Evolutionary conservation across 2,329 filamentous ascomycete species (phyloP).

Genomic region (Rhynchosporium graminicola): DNA sequence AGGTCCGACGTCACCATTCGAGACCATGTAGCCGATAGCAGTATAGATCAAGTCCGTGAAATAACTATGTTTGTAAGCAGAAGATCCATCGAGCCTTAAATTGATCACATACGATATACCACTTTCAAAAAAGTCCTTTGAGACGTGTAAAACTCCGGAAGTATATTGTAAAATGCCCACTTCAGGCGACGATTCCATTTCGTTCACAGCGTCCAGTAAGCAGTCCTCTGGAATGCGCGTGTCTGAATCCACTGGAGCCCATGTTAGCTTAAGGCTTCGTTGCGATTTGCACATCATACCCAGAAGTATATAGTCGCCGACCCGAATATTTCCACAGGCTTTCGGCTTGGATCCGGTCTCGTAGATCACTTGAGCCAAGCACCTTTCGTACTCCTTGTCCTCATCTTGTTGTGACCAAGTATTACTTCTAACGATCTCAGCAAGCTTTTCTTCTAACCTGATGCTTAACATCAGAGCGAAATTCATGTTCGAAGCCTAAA

Average conservation of each 20-base stretch:
- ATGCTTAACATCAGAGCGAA: conserved; percentile 22
- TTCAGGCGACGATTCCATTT: conserved; percentile 78
- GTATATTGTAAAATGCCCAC: conserved; percentile 79
- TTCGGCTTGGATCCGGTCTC: conserved; percentile 65
- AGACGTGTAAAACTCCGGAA: conserved; percentile 77
- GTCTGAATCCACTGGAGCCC: conserved; percentile 65
- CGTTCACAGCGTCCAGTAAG: conserved; percentile 74
- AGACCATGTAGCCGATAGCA: conserved; percentile 74
- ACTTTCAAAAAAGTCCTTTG: conserved; percentile 70
- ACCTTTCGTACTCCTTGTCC: conserved; percentile 62
- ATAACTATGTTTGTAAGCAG: too few relatives aligned
- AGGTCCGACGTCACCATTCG: conserved; percentile 73
- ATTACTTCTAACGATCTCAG: conserved; percentile 51
- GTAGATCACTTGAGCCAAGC: conserved; percentile 65
- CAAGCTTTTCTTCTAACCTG: conserved; percentile 36
- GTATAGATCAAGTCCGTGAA: conserved; percentile 62
- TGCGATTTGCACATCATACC: too few relatives aligned
- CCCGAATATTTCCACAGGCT: conserved; percentile 82
- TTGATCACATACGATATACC: conserved; percentile 72
- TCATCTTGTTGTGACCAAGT: conserved; percentile 71
- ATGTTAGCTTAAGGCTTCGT: too few relatives aligned
- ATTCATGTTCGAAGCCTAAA: conserved; percentile 25
- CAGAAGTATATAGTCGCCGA: conserved; percentile 80
- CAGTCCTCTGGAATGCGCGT: conserved; percentile 70
- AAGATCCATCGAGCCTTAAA: conserved; percentile 28